A percentile compares a stretch with the other conserved stretches of the same genome.
Evolutionary conservation across 1,284 basidiomycete genomes (phyloP).

Genomic region (Moniliella sp.): DNA sequence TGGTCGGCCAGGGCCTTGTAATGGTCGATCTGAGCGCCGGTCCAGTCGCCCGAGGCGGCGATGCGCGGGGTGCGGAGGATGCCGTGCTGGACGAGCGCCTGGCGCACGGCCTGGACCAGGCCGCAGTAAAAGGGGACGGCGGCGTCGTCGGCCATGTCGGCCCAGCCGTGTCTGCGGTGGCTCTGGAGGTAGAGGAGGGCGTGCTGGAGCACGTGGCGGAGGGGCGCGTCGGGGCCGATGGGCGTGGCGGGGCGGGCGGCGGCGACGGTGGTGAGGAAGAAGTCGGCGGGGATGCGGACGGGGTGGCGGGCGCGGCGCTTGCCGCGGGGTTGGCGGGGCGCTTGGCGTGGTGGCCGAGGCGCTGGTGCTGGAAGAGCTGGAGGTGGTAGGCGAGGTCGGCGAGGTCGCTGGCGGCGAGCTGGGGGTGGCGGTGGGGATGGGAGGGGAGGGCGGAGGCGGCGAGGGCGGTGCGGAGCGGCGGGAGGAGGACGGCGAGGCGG

Average conservation of each 20-base stretch:
- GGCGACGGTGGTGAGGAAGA: too few relatives aligned
- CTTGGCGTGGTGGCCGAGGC: slow-evolving; percentile 17
- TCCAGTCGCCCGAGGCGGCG: not conserved
- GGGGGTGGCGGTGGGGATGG: not conserved
- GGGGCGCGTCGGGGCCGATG: too few relatives aligned
- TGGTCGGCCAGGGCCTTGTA: not conserved
- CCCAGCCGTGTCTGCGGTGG: not conserved
- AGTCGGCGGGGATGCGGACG: slow-evolving; percentile 16
- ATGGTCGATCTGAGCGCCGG: not conserved
- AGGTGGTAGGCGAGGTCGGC: slow-evolving; percentile 9
- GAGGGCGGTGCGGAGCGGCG: slow-evolving; percentile 4
- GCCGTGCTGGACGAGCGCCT: not conserved
- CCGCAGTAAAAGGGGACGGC: not conserved
- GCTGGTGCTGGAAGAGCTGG: slow-evolving; percentile 20
- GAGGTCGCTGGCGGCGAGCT: slow-evolving; percentile 4
- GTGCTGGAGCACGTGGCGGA: not conserved
- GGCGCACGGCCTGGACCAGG: not conserved
- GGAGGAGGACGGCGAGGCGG: slow-evolving; percentile 5
- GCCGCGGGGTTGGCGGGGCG: slow-evolving; percentile 11
- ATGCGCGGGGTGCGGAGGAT: not conserved
- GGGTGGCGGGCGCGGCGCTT: slow-evolving; percentile 9
- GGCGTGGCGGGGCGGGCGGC: too few relatives aligned
- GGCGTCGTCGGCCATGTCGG: not conserved
- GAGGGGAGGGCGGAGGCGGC: not conserved
- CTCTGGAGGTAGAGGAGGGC: not conserved